Conservation (phyloP, 2,329 filamentous ascomycete species). For the Aspergillus glaucus region DNA sequence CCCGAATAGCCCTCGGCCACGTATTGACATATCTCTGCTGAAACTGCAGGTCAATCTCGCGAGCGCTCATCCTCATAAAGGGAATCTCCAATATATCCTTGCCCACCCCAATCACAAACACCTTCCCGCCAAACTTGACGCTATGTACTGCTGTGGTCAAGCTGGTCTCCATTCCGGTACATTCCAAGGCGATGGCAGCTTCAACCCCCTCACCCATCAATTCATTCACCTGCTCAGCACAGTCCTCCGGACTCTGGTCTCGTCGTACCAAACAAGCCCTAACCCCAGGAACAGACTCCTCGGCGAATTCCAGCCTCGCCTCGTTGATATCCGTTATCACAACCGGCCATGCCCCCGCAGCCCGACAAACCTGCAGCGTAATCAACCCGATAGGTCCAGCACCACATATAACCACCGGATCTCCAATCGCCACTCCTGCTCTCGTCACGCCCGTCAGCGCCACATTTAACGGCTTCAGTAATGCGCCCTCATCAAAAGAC, state of each 20-base stretch:
- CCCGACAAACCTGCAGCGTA: slow-evolving; percentile 73
- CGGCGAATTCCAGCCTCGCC: slow-evolving; percentile 75
- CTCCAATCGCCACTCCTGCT: slow-evolving; percentile 72
- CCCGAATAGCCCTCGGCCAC: slow-evolving; percentile 85
- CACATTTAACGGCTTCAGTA: slow-evolving; percentile 85
- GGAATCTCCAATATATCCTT: slow-evolving; percentile 93
- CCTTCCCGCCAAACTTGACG: slow-evolving; percentile 89
- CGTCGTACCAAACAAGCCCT: slow-evolving; percentile 58
- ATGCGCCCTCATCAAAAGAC: slow-evolving; percentile 82
- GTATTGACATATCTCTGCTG: slow-evolving; percentile 96
- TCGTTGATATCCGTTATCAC: slow-evolving; percentile 94
- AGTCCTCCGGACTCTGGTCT: slow-evolving; percentile 56
- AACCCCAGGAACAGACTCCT: slow-evolving; percentile 71
- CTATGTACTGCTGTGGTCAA: slow-evolving; percentile 81
- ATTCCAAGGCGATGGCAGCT: slow-evolving; percentile 68
- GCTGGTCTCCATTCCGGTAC: slow-evolving; percentile 88
- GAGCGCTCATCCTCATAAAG: slow-evolving; percentile 86
- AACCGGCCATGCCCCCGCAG: slow-evolving; percentile 82
- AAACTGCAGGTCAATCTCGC: slow-evolving; percentile 91
- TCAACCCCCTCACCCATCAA: slow-evolving; percentile 52
- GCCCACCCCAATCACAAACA: slow-evolving; percentile 93
- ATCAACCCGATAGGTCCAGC: slow-evolving; percentile 92
- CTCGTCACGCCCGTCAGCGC: slow-evolving; percentile 82
- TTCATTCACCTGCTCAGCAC: slow-evolving; percentile 61
- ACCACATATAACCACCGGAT: slow-evolving; percentile 82